Evolutionary conservation across 2,329 filamentous ascomycete genomes (phyloP).

Genomic region (Epicoccum sorghinum): DNA sequence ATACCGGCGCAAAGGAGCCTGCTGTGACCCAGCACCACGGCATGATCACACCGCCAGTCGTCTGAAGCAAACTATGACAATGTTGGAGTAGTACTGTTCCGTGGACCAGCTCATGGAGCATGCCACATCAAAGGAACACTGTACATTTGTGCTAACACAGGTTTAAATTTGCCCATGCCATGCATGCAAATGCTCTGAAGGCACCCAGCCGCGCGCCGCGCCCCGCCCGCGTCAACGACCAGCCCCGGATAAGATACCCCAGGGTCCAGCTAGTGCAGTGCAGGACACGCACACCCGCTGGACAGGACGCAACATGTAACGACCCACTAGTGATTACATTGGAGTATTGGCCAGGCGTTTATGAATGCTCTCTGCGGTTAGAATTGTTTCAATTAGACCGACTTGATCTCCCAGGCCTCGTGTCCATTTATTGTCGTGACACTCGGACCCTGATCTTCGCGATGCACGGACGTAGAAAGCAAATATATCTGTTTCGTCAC

Average conservation of each 20-base stretch:
- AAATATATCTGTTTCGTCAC: too few relatives aligned
- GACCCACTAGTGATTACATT: not conserved
- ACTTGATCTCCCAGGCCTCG: not conserved
- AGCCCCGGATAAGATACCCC: conserved; percentile 2
- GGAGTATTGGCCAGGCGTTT: not conserved
- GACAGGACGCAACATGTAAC: conserved; percentile 4
- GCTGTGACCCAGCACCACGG: conserved; percentile 13
- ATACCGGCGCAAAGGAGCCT: conserved; percentile 12
- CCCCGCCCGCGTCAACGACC: not conserved
- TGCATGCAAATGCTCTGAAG: conserved; percentile 1
- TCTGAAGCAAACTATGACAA: conserved; percentile 9
- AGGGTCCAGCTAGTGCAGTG: conserved; percentile 6
- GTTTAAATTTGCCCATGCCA: not conserved
- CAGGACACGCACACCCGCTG: conserved; percentile 3
- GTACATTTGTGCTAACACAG: conserved; percentile 18
- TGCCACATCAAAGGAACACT: conserved; percentile 14
- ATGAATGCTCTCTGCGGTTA: not conserved
- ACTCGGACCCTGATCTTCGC: too few relatives aligned
- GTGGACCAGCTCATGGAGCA: conserved; percentile 21
- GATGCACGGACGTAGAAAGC: too few relatives aligned
- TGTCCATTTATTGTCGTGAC: not conserved
- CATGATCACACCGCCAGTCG: conserved; percentile 20
- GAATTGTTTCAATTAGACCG: conserved; percentile 6
- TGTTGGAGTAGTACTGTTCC: conserved; percentile 8
- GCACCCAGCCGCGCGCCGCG: not conserved